These are phyloP conservation scores for Golubevia sp. DNA, from an alignment of 1,284 basidiomycete species.

Conservation along the genomic window DNA sequence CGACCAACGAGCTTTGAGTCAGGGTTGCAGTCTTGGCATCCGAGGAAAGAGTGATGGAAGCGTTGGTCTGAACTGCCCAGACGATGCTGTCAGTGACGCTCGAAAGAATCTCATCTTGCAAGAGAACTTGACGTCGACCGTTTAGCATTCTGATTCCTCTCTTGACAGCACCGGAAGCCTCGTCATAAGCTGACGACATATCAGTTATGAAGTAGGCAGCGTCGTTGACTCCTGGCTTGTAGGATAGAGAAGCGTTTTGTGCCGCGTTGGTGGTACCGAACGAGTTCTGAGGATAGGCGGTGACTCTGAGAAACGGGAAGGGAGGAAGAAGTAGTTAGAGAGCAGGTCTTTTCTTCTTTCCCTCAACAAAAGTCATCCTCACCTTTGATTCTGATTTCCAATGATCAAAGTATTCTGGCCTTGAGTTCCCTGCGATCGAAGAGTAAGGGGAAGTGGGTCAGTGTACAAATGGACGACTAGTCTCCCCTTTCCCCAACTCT, in stretches of 20 bases:
- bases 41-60: slow-evolving; percentile 40
- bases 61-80: slow-evolving; percentile 61
- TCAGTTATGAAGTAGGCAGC: slow-evolving; percentile 47
- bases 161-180: slow-evolving; percentile 24
- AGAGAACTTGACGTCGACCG: slow-evolving; percentile 53
- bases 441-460: too few relatives aligned
- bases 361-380: too few relatives aligned
- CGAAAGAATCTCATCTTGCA: slow-evolving; percentile 55
- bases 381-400: slow-evolving; percentile 52
- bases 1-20: slow-evolving; percentile 31
- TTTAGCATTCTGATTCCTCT: slow-evolving; percentile 59
- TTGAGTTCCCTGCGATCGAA: slow-evolving; percentile 51
- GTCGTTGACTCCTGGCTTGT: slow-evolving; percentile 42
- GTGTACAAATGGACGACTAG: too few relatives aligned
- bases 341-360: too few relatives aligned
- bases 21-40: slow-evolving; percentile 53
- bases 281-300: slow-evolving; percentile 39
- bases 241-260: slow-evolving; percentile 35
- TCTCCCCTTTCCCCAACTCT: too few relatives aligned
- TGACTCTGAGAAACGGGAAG: too few relatives aligned
- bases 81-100: slow-evolving; percentile 29
- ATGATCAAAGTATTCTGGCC: slow-evolving; percentile 57
- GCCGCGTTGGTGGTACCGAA: slow-evolving; percentile 30
- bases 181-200: slow-evolving; percentile 44
- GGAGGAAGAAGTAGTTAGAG: too few relatives aligned